Evolutionary conservation across 2,329 filamentous ascomycete species (phyloP), one percentile per base, ranked within the genome.

Genomic region (Claviceps spartinae): DNA sequence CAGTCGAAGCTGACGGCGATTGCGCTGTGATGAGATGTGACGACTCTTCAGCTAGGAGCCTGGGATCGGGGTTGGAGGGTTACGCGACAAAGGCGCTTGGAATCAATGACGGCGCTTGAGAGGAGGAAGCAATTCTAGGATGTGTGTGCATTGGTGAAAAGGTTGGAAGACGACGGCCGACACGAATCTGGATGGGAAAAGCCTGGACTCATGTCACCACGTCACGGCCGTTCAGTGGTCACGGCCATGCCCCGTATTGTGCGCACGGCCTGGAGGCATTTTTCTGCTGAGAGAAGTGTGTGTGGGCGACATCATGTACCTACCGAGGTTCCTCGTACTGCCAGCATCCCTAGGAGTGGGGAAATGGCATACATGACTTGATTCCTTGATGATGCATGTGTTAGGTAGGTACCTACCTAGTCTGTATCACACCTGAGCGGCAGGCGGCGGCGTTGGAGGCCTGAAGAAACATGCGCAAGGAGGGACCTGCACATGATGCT

Each of bases 121-220:
- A 45, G 30, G 43, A 26, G 26, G 6, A 14, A 30, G 30, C 30
- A 34, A 34, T 4, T 16, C 14, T 34, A 30, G 43, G 7, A 46
- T 46, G 43, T 16, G 24, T 30, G 16, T 30, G 26, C 14, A 6
- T 44, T 41, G 18, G 11, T 14, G 5, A 7, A 44, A 26, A 44
- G 8, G 20, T 44, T 24, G 14, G 16, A 44, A 38, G 18, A 46
- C 2, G 49, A 26, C 13, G 24, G 40, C 43, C 34, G 18, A 46
- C 42, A n/a, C 42, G 38, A 40, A 38, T 50, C 6, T 14, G 26
- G 42, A 46, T 9, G 41, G 42, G 42, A 6, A 6, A 14, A 46
- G 42, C 30, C 20, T 45, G 30, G 42, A 40, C 42, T 45, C 30
- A 46, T 50, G 42, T 46, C 49, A 50, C 49, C 11, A 49, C 49